phyloP scores from a whole-genome alignment of 176 grass and related monocot species.

The Miscanthus lutarioriparius region DNA sequence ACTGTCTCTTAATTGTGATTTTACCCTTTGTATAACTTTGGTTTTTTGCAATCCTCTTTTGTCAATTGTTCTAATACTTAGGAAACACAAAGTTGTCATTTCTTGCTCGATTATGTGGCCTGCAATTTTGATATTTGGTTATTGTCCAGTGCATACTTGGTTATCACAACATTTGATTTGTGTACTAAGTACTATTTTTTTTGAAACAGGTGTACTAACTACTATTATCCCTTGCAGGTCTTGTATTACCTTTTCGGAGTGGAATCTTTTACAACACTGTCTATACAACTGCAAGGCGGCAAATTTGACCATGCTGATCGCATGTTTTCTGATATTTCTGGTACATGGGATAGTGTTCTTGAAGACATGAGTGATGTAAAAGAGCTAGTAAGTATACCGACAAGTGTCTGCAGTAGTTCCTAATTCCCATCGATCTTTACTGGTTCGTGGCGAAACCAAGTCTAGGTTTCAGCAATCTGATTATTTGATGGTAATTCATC shows the following conservation, averaged over 20 bases:
- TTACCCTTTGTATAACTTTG: neutral
- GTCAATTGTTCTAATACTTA: conserved; percentile 12
- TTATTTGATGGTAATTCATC: conserved; percentile 47
- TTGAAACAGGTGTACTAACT: too few relatives aligned
- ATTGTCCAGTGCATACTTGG: conserved; percentile 6
- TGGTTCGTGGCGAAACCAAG: conserved; percentile 4
- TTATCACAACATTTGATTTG: conserved; percentile 22
- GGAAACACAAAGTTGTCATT: conserved; percentile 27
- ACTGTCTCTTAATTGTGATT: neutral
- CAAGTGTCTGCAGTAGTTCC: conserved; percentile 23
- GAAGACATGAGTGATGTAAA: conserved; percentile 99
- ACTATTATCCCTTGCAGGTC: conserved; percentile 66
- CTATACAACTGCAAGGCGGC: conserved; percentile 97
- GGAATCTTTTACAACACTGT: conserved; percentile 94
- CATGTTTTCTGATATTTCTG: conserved; percentile 88
- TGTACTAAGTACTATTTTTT: conserved; percentile 41
- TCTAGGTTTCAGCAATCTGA: conserved; percentile 23
- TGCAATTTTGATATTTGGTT: conserved; percentile 26
- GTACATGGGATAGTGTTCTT: conserved; percentile 94
- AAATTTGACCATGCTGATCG: conserved; percentile 99
- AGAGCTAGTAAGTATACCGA: conserved; percentile 78
- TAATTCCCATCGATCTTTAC: conserved; percentile 25
- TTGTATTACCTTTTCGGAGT: conserved; percentile 98
- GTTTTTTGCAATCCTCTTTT: conserved; percentile 13
- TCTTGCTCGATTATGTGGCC: conserved; percentile 9